Evolutionary conservation across 1,139 yeast species (phyloP), one percentile per base, ranked within the genome.

Genomic region (Chernovozyma sophiae-reginae): DNA sequence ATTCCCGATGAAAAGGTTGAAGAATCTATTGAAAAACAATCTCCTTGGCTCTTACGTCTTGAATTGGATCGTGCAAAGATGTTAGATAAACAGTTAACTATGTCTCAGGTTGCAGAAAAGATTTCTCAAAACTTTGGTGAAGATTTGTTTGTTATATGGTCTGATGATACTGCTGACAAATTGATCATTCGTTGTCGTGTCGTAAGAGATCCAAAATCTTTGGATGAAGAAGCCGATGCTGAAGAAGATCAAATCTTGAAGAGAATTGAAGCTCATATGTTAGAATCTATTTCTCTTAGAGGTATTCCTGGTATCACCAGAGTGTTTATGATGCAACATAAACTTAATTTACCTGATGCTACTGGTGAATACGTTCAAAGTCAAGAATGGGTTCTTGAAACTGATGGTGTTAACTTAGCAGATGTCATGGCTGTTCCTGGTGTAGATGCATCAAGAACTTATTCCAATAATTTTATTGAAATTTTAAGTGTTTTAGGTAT

Each of bases 61-160:
- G 98, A 92, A 63, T 74, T 94, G 43, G 98, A 94, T 61, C 94
- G 98, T 75, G 97, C 97, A 34, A 92, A 92, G 68, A 87, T 94
- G 96, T 84, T 90, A 54, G 98, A 94, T 68, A 90, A 92, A 65
- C 96, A 92, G 62, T 77, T 94, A 58, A 87, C 96, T 7, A 92
- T 94, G 97, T 87, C 95, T 44, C 97, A 92, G 68, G 98, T 94
- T 41, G 97, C 98, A 25, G 95, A 89, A 52, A 89, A 85, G 72
- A 94, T 94, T 46, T 84, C 92, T 44, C 92, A 85, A 55, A 85
- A 87, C 48, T 94, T 92, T 60, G 95, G 92, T 41, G 95, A 89
- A 54, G 97, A 92, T 65, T 70, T 92, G 66, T 92, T 90, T 55
- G 96, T 94, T 36, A 92, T 94, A 56, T 94, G 98, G 98, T 89